phyloP scores from a whole-genome alignment of 805 yeast species.

The Pichia cabralensis region DNA sequence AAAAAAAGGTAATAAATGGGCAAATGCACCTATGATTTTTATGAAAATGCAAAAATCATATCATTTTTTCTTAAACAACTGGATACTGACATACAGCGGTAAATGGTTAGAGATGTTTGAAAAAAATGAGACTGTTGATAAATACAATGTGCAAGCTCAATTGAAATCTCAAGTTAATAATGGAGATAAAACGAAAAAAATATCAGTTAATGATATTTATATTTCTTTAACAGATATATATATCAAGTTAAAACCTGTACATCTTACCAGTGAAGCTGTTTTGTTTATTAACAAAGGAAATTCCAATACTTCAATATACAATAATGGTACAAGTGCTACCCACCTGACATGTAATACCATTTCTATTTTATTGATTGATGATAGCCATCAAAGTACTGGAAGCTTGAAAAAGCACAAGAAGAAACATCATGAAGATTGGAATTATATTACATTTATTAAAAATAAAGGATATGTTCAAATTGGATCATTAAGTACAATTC shows the following conservation, averaged over 20 bases:
- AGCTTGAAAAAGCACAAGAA: conserved; percentile 13
- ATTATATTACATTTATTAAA: conserved; percentile 31
- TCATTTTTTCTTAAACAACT: conserved; percentile 37
- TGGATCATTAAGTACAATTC: conserved; percentile 34
- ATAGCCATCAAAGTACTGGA: conserved; percentile 28
- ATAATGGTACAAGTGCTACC: conserved; percentile 14
- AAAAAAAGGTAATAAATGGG: conserved; percentile 6
- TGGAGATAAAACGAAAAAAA: no score
- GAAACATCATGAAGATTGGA: conserved; percentile 23
- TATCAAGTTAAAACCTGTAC: conserved; percentile 54
- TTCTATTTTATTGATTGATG: conserved; percentile 56
- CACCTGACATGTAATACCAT: conserved; percentile 38
- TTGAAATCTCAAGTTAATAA: no score
- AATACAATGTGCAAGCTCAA: no score
- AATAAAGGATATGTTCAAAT: conserved; percentile 44
- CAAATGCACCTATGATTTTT: conserved; percentile 9
- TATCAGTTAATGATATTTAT: conserved; percentile 10
- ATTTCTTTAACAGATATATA: conserved; percentile 41
- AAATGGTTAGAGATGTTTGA: conserved; percentile 43
- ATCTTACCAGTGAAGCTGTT: conserved; percentile 43
- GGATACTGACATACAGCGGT: conserved; percentile 48
- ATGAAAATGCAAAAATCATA: conserved; percentile 16
- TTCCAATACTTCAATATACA: conserved; percentile 33
- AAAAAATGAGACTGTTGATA: conserved; percentile 2
- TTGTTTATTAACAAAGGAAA: conserved; percentile 45